Conservation (phyloP, 2,329 filamentous ascomycete species). For the Diaporthe destruens region DNA sequence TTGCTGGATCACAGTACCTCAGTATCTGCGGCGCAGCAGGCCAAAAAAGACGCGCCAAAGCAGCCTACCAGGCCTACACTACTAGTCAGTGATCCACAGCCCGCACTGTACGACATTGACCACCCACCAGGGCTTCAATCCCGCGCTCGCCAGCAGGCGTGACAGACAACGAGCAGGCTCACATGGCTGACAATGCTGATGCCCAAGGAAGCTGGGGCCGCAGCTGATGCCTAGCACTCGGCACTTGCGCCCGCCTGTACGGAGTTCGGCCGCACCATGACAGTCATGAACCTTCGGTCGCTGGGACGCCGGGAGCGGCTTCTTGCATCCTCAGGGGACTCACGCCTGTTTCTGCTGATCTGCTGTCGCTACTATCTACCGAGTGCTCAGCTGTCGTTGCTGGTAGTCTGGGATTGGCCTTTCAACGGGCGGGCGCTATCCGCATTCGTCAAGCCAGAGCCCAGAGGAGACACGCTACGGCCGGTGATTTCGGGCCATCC, state of each 20-base stretch:
- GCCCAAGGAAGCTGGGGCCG: neutral
- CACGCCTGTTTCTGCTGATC: neutral
- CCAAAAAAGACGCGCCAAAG: constrained; percentile 13
- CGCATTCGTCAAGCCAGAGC: neutral
- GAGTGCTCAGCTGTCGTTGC: neutral
- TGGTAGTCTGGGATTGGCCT: neutral
- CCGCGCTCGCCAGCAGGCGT: neutral
- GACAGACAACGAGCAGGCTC: neutral
- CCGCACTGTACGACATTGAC: neutral
- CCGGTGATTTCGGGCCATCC: constrained; percentile 23
- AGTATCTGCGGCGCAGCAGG: constrained; percentile 29
- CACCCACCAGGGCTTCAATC: neutral
- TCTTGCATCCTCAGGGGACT: neutral
- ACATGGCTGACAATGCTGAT: neutral
- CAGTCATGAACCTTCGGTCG: no score
- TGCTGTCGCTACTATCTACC: neutral
- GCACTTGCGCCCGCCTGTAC: neutral
- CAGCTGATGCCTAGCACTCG: constrained; percentile 2
- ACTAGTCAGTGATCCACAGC: neutral
- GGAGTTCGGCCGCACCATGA: no score
- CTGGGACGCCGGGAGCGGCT: no score
- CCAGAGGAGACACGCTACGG: neutral
- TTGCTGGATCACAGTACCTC: constrained; percentile 45
- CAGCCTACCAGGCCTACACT: no score
- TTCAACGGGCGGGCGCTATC: constrained; percentile 25